Percentiles rank a stretch among this genome's conserved stretches.
phyloP scores from a whole-genome alignment of 2,329 filamentous ascomycete species.

The Diplodia seriata region DNA sequence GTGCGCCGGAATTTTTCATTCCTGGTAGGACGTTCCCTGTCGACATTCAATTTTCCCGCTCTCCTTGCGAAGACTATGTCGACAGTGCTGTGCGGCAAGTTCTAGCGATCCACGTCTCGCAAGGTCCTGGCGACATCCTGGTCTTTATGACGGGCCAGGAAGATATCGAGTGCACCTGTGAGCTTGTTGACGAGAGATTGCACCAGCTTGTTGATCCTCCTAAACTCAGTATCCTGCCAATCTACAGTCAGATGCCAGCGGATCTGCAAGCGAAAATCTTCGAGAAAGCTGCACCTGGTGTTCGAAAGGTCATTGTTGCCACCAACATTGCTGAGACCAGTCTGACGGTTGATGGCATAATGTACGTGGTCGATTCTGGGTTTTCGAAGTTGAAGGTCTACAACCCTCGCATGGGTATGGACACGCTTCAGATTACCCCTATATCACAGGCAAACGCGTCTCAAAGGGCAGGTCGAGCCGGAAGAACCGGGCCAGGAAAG shows the following conservation, averaged over 20 bases:
- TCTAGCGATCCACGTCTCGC: slow-evolving; percentile 92
- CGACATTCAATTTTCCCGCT: slow-evolving; percentile 93
- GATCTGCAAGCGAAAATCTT: slow-evolving; percentile 98
- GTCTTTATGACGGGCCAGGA: slow-evolving; percentile 99
- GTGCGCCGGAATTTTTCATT: slow-evolving; percentile 94
- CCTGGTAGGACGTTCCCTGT: slow-evolving; percentile 96
- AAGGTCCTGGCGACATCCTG: slow-evolving; percentile 89
- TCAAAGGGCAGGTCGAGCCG: slow-evolving; percentile 91
- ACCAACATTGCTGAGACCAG: slow-evolving; percentile 99
- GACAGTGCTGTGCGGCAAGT: slow-evolving; percentile 97
- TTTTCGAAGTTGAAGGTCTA: slow-evolving; percentile 99
- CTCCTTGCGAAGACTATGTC: slow-evolving; percentile 96
- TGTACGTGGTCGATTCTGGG: slow-evolving; percentile 96
- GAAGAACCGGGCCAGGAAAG: slow-evolving; percentile 92
- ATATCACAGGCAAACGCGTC: slow-evolving; percentile 96
- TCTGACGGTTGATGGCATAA: slow-evolving; percentile 97
- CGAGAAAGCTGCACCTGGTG: slow-evolving; percentile 85
- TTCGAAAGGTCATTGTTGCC: slow-evolving; percentile 96
- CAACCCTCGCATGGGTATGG: slow-evolving; percentile 99
- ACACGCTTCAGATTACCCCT: slow-evolving; percentile 95
- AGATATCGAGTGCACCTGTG: slow-evolving; percentile 96
- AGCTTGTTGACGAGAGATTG: slow-evolving; percentile 85
- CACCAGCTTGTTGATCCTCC: slow-evolving; percentile 92
- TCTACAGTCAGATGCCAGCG: slow-evolving; percentile 99
- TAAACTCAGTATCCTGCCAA: slow-evolving; percentile 91